A percentile compares a stretch with the other conserved stretches of the same genome.
Evolutionary conservation across 2,329 filamentous ascomycete species (phyloP).

Genomic region (Clonostachys sp.): DNA sequence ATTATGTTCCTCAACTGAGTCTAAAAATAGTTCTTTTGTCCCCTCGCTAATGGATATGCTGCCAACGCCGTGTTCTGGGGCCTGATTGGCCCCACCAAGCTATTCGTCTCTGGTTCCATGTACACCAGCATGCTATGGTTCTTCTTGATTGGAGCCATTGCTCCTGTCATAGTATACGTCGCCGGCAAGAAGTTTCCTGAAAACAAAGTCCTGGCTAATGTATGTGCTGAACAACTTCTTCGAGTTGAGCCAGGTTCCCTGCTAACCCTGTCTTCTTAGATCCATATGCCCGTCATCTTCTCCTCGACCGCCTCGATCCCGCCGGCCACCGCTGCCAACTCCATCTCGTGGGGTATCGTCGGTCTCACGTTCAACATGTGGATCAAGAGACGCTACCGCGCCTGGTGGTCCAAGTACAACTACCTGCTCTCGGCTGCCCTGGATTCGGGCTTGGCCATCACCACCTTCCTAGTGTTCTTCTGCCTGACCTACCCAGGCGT

Average conservation of each 20-base stretch:
- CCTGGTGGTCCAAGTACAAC: constrained; percentile 50
- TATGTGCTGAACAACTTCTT: too few species aligned
- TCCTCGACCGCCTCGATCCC: constrained; percentile 44
- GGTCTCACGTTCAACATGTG: constrained; percentile 51
- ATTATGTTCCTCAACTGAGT: too few species aligned
- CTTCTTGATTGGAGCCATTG: constrained; percentile 45
- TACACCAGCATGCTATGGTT: constrained; percentile 49
- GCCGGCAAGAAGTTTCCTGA: constrained; percentile 41
- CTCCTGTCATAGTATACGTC: constrained; percentile 44
- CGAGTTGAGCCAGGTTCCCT: too few species aligned
- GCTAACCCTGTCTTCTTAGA: constrained; percentile 17
- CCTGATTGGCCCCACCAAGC: constrained; percentile 40
- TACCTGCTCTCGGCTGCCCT: too few species aligned
- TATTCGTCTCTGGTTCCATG: constrained; percentile 25
- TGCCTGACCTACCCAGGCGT: too few species aligned
- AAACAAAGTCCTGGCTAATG: constrained; percentile 25
- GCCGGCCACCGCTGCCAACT: constrained; percentile 50
- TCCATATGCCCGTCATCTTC: constrained; percentile 50
- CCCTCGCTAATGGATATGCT: constrained; percentile 55
- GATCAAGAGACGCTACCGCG: constrained; percentile 41
- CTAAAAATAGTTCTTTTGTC: constrained; percentile 39
- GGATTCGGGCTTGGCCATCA: too few species aligned
- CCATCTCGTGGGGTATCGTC: constrained; percentile 49
- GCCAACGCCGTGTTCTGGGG: constrained; percentile 58
- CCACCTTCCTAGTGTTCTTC: too few species aligned